These are phyloP conservation scores for Skeletonema potamos DNA, from an alignment of 108 stramenopile species.

Conservation along the genomic window DNA sequence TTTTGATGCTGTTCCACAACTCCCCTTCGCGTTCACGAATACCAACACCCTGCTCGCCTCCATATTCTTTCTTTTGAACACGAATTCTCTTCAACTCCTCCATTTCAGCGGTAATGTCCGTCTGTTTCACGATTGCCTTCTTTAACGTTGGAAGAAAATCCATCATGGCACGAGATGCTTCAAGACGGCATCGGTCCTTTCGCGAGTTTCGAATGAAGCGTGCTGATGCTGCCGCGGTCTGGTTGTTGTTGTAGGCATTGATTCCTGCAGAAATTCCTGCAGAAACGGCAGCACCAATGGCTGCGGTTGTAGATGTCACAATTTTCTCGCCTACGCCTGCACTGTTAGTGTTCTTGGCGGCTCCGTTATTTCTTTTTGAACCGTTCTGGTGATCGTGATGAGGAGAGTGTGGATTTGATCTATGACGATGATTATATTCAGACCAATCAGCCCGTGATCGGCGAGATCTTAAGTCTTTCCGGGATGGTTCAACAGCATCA, in stretches of 20 bases:
- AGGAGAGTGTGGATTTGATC: conserved; percentile 37
- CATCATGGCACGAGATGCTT: conserved; percentile 36
- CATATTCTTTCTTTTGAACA: conserved; percentile 1
- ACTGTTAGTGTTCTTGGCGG: neutral
- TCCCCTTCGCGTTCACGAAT: conserved; percentile 14
- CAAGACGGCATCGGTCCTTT: conserved; percentile 36
- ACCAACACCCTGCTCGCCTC: neutral
- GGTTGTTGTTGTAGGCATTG: neutral
- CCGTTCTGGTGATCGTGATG: neutral
- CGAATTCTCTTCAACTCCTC: conserved; percentile 36
- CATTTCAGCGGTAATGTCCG: conserved; percentile 26
- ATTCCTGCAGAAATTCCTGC: neutral
- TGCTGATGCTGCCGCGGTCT: neutral
- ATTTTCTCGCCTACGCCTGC: neutral
- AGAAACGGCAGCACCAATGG: neutral
- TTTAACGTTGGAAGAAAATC: conserved; percentile 45
- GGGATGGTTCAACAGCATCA: neutral
- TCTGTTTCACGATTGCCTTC: conserved; percentile 21
- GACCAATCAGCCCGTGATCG: conserved; percentile 36
- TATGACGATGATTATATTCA: conserved; percentile 5
- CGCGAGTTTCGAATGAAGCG: conserved; percentile 13
- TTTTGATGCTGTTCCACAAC: conserved; percentile 45
- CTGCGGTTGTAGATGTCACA: neutral
- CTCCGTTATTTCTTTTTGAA: neutral
- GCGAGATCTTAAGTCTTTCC: conserved; percentile 17